A percentile compares a stretch with the other conserved stretches of the same genome.
phyloP scores from a whole-genome alignment of 2,329 filamentous ascomycete genomes.

The Nigrograna mackinnonii region DNA sequence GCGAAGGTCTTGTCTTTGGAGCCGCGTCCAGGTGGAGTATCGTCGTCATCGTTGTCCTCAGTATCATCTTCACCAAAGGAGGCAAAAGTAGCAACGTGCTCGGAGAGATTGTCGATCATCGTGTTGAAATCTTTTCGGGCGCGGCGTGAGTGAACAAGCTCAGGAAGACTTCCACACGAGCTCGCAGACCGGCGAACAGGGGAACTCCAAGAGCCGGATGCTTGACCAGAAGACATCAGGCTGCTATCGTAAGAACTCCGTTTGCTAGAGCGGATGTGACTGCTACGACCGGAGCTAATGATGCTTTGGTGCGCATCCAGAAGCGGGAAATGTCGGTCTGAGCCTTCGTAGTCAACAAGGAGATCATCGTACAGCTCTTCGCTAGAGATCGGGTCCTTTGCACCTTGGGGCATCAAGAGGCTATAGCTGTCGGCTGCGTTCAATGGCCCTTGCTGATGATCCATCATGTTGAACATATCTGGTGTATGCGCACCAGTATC shows the following conservation, averaged over 20 bases:
- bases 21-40: constrained; percentile 28
- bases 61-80: constrained; percentile 25
- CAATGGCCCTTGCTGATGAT: constrained; percentile 7
- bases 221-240: constrained; percentile 47
- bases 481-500: constrained; percentile 31
- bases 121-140: constrained; percentile 34
- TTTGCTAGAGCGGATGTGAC: constrained; percentile 57
- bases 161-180: constrained; percentile 42
- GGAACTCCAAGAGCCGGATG: constrained; percentile 36
- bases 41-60: constrained; percentile 23
- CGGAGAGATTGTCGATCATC: constrained; percentile 34
- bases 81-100: constrained; percentile 32
- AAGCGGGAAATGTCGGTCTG: constrained; percentile 52
- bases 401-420: constrained; percentile 36
- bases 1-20: constrained; percentile 28
- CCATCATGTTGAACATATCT: constrained; percentile 21
- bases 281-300: constrained; percentile 51
- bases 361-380: constrained; percentile 43
- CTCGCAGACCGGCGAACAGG: constrained; percentile 39
- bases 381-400: constrained; percentile 30
- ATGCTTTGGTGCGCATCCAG: constrained; percentile 42
- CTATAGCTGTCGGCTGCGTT: constrained; percentile 36
- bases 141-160: constrained; percentile 40
- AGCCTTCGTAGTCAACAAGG: constrained; percentile 46
- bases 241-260: constrained; percentile 62